A percentile compares a stretch with the other conserved stretches of the same genome.
Conservation (phyloP, 2,329 filamentous ascomycete genomes). For the Diaporthe ampelina region DNA sequence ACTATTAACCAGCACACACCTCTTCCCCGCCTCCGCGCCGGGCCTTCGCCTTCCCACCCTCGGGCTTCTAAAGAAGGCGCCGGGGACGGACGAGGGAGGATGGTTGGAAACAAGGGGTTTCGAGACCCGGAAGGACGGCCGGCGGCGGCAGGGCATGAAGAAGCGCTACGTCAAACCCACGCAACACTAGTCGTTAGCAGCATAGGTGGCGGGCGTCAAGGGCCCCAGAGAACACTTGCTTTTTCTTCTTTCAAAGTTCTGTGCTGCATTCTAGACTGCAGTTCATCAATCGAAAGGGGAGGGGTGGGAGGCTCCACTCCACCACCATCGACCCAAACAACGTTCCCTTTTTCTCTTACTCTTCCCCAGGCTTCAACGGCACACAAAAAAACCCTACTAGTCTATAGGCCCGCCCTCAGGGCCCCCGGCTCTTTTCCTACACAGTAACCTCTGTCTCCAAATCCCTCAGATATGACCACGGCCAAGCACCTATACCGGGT, state of each 20-base stretch:
- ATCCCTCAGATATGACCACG: conserved; percentile 8
- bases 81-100: neutral
- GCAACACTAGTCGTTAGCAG: conserved; percentile 29
- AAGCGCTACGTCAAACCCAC: conserved; percentile 10
- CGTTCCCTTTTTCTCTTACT: no score
- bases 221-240: conserved; percentile 8
- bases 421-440: neutral
- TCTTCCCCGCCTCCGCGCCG: conserved; percentile 26
- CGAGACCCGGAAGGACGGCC: conserved; percentile 24
- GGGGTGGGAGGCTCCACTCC: neutral
- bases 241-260: conserved; percentile 20
- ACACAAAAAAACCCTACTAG: no score
- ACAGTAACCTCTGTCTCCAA: neutral
- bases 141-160: neutral
- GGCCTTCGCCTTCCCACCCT: neutral
- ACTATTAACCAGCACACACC: neutral
- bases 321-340: neutral
- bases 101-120: conserved; percentile 11
- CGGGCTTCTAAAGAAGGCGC: conserved; percentile 20
- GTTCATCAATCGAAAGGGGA: conserved; percentile 19
- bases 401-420: no score
- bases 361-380: neutral
- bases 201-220: neutral
- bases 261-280: conserved; percentile 21
- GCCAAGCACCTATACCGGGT: conserved; percentile 25